Conservation (phyloP, 495 filamentous ascomycete genomes). For the Alectoria sarmentosa region DNA sequence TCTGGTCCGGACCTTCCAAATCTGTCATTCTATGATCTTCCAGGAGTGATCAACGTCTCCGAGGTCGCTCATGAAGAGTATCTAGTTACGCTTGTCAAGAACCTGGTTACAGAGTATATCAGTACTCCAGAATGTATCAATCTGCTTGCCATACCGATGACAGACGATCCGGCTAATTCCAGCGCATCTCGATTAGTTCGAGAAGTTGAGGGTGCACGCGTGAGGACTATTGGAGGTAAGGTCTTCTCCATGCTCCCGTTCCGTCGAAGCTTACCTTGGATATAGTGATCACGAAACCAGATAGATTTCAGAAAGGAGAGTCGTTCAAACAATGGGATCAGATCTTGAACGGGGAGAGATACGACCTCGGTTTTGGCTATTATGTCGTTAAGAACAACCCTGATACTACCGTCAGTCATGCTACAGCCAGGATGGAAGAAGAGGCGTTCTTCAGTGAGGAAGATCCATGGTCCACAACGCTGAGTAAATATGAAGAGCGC, state of each 20-base stretch:
- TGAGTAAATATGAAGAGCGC: constrained; percentile 41
- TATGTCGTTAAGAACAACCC: constrained; percentile 59
- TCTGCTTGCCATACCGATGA: constrained; percentile 68
- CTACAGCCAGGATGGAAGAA: constrained; percentile 50
- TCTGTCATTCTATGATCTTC: constrained; percentile 73
- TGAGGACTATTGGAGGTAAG: constrained; percentile 53
- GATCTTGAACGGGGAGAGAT: constrained; percentile 49
- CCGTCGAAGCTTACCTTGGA: not conserved
- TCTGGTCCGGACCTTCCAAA: constrained; percentile 59
- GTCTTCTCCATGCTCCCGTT: not conserved
- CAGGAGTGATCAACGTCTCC: constrained; percentile 65
- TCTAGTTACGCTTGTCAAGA: constrained; percentile 58
- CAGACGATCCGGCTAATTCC: constrained; percentile 62
- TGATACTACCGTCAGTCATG: constrained; percentile 42
- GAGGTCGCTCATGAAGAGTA: constrained; percentile 55
- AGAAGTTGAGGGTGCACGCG: constrained; percentile 43
- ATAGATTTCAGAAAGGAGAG: constrained; percentile 49
- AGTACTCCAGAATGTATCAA: constrained; percentile 58
- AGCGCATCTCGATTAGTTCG: constrained; percentile 58
- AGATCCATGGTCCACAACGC: constrained; percentile 41
- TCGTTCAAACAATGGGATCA: constrained; percentile 46
- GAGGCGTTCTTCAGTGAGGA: constrained; percentile 47
- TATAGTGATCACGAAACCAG: constrained; percentile 61
- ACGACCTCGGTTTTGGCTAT: constrained; percentile 55
- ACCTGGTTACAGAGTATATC: constrained; percentile 62